Base-by-base conservation (phyloP, 129 eudicot species). In the Glebionis coronaria region DNA sequence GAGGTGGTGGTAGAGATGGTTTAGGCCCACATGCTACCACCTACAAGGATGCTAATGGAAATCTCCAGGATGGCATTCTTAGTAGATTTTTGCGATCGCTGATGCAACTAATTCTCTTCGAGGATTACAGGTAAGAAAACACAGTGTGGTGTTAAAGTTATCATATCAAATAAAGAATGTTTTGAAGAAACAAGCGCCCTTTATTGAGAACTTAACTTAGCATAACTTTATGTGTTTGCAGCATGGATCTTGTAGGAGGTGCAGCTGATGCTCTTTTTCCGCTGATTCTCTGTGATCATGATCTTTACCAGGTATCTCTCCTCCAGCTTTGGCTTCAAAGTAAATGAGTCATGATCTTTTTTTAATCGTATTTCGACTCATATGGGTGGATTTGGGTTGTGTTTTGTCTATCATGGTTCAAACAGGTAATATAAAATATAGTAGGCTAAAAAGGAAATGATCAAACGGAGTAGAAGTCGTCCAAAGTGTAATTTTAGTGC, bases 251-350 rank as follows among this genome's bases (percentile, higher is more conserved):
- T 35, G 97, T 93, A 46, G 81, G 97, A 67, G 81, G 84, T 74
- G 96, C 97, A 11, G 99, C 99, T 8, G 99, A 88, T 88, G 99
- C 99, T 74, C 88, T 89, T 53, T 88, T 93, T 58, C 99, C 99
- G 0, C 65, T 93, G 72, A 88, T 93, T 76, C 86, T 93, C n/a
- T 88, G 97, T 69, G 99, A 93, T 73, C 95, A 84, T 50, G 82
- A 57, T 67, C 86, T 86, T 60, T 93, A 88, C 74, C 95, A 93
- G 99, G 99, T 86, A 82, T 45, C n/a, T 56, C 25, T n/a, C 67
- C 56, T 56, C 12, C 56, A 5, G 23, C 55, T 35, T 13, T 54
- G 31, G 51, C 31, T 28, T 67, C 9, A 9, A 51, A 29, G 50
- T 52, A 67, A n/a, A n/a, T 19, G 29, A 62, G 42, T 23, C 47